Conservation (phyloP, 2,329 filamentous ascomycete genomes). For the Pyrenophora tritici-repentis region DNA sequence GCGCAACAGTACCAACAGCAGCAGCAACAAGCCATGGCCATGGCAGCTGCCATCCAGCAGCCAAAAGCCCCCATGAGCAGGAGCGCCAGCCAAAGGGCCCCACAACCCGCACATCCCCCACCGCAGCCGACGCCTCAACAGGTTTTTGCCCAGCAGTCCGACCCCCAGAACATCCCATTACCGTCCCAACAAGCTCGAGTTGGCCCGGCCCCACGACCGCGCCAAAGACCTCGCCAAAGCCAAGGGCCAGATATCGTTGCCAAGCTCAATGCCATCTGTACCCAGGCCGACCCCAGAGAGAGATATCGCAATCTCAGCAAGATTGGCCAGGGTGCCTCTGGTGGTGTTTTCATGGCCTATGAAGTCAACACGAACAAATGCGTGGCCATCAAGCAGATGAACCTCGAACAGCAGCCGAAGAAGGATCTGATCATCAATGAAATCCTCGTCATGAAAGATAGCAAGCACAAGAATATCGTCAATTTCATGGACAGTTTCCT, state of each 20-base stretch:
- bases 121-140: constrained; percentile 57
- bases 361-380: constrained; percentile 82
- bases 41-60: constrained; percentile 68
- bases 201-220: constrained; percentile 67
- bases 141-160: constrained; percentile 47
- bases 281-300: constrained; percentile 82
- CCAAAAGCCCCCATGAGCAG: constrained; percentile 75
- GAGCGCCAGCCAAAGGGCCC: constrained; percentile 70
- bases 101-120: constrained; percentile 38
- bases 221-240: constrained; percentile 79
- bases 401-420: constrained; percentile 96
- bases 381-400: constrained; percentile 99
- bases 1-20: constrained; percentile 72
- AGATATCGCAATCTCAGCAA: constrained; percentile 88
- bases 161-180: constrained; percentile 51
- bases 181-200: constrained; percentile 57
- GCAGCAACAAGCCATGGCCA: constrained; percentile 78
- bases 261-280: constrained; percentile 86
- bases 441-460: constrained; percentile 98
- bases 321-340: constrained; percentile 96
- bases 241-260: constrained; percentile 80
- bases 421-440: constrained; percentile 99
- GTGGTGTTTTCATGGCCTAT: constrained; percentile 91
- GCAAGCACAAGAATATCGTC: constrained; percentile 97
- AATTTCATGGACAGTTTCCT: constrained; percentile 99